Evolutionary conservation across 2,329 filamentous ascomycete species (phyloP).

Genomic region (Pseudogymnoascus sp.): DNA sequence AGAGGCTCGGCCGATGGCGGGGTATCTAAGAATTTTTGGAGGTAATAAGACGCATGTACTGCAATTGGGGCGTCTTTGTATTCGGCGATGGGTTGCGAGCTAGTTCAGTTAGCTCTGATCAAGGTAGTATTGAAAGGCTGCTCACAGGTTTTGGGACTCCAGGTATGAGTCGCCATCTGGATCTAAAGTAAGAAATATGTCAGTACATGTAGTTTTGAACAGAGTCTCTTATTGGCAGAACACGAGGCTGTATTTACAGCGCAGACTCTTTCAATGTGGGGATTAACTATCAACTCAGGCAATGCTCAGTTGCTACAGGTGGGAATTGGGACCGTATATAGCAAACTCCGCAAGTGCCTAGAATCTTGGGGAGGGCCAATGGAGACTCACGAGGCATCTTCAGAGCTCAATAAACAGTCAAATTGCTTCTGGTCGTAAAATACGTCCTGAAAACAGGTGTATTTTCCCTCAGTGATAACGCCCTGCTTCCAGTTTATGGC

Average conservation of each 20-base stretch:
- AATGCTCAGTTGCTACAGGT: background rate
- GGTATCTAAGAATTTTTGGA: slow-evolving; percentile 68
- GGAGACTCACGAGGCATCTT: slow-evolving; percentile 8
- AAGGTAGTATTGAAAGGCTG: background rate
- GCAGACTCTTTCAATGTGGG: background rate
- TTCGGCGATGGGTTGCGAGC: slow-evolving; percentile 52
- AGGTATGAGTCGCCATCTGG: slow-evolving; percentile 6
- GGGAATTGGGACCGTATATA: background rate
- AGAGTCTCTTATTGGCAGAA: background rate
- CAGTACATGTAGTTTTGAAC: background rate
- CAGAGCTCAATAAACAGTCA: background rate
- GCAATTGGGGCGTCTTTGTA: slow-evolving; percentile 70
- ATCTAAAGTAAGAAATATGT: background rate
- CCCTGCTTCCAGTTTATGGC: background rate
- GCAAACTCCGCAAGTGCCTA: background rate
- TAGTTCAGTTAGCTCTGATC: slow-evolving; percentile 11
- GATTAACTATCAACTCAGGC: background rate
- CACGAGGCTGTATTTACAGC: background rate
- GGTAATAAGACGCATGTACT: slow-evolving; percentile 85
- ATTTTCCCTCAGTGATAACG: background rate
- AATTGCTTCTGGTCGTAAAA: background rate
- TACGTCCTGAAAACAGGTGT: background rate
- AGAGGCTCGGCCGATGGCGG: slow-evolving; percentile 74
- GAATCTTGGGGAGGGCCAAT: background rate
- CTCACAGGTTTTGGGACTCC: slow-evolving; percentile 5